These are phyloP conservation scores for Mycena galericulata DNA, from an alignment of 768 basidiomycete species.

Conservation along the genomic window DNA sequence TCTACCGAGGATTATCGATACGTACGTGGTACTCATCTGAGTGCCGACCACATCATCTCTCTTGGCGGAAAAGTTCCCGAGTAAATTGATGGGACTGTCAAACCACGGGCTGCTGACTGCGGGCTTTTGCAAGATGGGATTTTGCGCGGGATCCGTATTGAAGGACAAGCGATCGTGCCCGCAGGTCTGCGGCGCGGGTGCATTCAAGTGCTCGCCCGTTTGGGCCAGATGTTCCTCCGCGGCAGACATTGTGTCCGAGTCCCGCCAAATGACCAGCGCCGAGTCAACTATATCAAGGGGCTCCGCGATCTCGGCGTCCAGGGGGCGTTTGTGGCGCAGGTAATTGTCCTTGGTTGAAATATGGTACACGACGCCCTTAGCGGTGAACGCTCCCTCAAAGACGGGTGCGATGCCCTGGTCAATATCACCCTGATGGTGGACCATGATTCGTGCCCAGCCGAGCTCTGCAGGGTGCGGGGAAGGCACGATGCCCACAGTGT, in stretches of 20 bases:
- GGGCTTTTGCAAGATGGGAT: conserved; percentile 60
- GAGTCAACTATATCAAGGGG: conserved; percentile 58
- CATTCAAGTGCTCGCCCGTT: conserved; percentile 38
- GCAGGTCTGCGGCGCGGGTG: conserved; percentile 59
- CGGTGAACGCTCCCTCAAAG: conserved; percentile 83
- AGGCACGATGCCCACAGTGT: conserved; percentile 66
- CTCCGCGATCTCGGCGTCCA: conserved; percentile 64
- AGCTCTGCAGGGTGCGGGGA: conserved; percentile 60
- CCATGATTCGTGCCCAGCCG: conserved; percentile 85
- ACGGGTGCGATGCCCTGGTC: conserved; percentile 60
- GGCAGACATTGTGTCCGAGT: conserved; percentile 72
- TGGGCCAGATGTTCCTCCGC: conserved; percentile 58
- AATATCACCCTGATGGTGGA: conserved; percentile 72
- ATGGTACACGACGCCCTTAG: conserved; percentile 75
- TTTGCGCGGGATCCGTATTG: conserved; percentile 69
- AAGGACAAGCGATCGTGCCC: conserved; percentile 77
- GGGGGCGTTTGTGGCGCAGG: conserved; percentile 65
- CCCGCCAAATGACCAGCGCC: conserved; percentile 79
- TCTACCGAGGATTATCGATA: conserved; percentile 20
- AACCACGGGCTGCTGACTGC: conserved; percentile 48
- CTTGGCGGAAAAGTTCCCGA: conserved; percentile 50
- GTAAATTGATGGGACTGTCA: conserved; percentile 51
- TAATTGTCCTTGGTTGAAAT: conserved; percentile 80
- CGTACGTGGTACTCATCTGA: conserved; percentile 67
- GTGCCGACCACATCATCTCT: conserved; percentile 69